Percentiles rank a stretch among this genome's conserved stretches.
phyloP scores from a whole-genome alignment of 345 rosid species.

The Rhodamnia rubescens region DNA sequence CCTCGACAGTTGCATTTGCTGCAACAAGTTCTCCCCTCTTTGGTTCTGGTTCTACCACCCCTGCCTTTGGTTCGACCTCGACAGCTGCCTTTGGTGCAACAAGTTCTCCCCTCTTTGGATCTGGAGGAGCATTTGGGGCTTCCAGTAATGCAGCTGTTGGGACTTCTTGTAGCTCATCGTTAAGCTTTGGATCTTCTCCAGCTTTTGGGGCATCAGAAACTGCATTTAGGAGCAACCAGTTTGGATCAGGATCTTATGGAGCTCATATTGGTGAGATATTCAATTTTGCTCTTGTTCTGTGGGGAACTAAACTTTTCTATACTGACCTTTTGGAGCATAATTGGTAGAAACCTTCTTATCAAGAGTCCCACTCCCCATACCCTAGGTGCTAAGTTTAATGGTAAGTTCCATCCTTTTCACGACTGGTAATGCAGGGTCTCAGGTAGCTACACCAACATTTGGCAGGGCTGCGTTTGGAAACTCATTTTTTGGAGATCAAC shows the following conservation, averaged over 20 bases:
- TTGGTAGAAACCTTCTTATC: neutral
- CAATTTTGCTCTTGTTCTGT: neutral
- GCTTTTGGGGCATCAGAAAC: conserved; percentile 41
- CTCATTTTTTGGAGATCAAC: conserved; percentile 53
- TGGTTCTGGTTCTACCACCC: too few relatives aligned
- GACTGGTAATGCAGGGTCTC: conserved; percentile 36
- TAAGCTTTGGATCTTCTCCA: neutral
- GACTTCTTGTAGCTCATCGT: too few relatives aligned
- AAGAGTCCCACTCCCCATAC: neutral
- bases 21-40: too few relatives aligned
- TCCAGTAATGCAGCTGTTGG: conserved; percentile 6
- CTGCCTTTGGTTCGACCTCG: too few relatives aligned
- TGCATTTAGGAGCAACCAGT: conserved; percentile 63
- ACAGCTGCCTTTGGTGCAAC: too few relatives aligned
- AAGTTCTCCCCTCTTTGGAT: too few relatives aligned
- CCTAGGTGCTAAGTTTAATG: neutral
- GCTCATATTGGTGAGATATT: conserved; percentile 45
- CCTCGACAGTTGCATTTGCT: too few relatives aligned
- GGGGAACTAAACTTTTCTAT: too few relatives aligned
- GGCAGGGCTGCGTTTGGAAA: conserved; percentile 58
- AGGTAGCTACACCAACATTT: conserved; percentile 54
- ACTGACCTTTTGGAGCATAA: neutral
- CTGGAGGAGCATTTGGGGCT: conserved; percentile 32
- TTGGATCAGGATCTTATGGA: conserved; percentile 50
- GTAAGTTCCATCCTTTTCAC: neutral